A percentile compares a stretch with the other conserved stretches of the same genome.
Evolutionary conservation across 116 monocot genomes (phyloP).

Genomic region (Papilionanthe hybrid): DNA sequence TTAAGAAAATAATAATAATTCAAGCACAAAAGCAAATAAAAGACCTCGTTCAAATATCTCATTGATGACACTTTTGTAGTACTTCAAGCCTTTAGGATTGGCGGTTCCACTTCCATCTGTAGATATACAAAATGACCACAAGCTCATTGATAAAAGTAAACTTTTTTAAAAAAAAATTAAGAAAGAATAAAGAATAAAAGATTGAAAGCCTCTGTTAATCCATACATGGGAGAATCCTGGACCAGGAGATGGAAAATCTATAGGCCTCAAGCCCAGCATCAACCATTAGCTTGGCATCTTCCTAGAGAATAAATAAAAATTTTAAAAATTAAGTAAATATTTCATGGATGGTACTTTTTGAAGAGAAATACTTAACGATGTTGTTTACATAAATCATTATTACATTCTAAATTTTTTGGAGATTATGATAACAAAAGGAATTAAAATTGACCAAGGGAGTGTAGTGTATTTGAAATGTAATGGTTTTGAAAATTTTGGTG

Average conservation of each 20-base stretch:
- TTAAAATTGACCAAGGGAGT: not conserved
- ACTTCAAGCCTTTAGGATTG: constrained; percentile 59
- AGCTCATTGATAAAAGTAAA: not conserved
- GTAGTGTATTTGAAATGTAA: too few relatives aligned
- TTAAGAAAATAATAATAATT: not conserved
- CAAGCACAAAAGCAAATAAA: not conserved
- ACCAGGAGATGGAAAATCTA: constrained; percentile 29
- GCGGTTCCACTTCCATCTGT: constrained; percentile 65
- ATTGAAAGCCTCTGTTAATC: not conserved
- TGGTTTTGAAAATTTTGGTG: too few relatives aligned
- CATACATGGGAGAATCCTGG: constrained; percentile 23
- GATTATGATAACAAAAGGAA: not conserved
- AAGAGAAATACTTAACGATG: not conserved
- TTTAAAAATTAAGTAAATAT: not conserved
- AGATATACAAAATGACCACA: not conserved
- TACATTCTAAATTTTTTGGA: not conserved
- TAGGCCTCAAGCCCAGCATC: constrained; percentile 21
- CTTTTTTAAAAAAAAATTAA: not conserved
- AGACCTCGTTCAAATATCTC: constrained; percentile 47
- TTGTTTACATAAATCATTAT: not conserved
- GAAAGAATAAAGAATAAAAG: not conserved
- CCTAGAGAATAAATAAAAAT: constrained; percentile 5
- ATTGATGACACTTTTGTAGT: constrained; percentile 61
- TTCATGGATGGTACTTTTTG: too few relatives aligned
- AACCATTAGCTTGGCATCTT: constrained; percentile 23